Evolutionary conservation across 2,329 filamentous ascomycete genomes (phyloP).

Genomic region (Zymoseptoria ardabiliae): DNA sequence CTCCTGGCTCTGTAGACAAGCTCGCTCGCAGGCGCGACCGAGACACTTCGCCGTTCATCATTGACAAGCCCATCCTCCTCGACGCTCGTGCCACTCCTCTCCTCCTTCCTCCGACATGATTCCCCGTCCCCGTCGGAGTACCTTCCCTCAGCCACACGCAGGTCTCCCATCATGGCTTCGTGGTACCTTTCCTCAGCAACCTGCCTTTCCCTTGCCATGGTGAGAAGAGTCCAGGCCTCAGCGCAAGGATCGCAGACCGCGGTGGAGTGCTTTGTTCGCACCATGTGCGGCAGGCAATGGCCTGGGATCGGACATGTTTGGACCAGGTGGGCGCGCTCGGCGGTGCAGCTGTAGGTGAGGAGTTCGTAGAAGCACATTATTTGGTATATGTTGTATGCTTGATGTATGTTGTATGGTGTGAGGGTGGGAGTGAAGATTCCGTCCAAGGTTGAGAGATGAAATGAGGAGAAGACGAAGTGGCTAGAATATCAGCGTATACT

Average conservation of each 20-base stretch:
- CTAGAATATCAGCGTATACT: background rate
- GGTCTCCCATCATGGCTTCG: background rate
- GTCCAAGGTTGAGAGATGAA: background rate
- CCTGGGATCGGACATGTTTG: slow-evolving; percentile 4
- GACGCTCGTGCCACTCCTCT: background rate
- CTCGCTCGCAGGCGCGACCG: background rate
- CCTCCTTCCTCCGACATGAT: background rate
- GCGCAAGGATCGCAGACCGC: slow-evolving; percentile 12
- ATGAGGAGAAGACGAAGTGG: background rate
- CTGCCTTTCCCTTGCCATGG: background rate
- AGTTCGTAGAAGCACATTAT: slow-evolving; percentile 12
- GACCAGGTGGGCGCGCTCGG: slow-evolving; percentile 8
- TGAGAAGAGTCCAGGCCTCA: slow-evolving; percentile 5
- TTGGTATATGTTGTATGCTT: background rate
- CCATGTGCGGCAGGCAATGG: slow-evolving; percentile 6
- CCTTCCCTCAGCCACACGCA: background rate
- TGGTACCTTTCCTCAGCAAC: background rate
- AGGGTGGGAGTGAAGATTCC: background rate
- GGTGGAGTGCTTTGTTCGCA: slow-evolving; percentile 5
- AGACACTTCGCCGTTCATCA: background rate
- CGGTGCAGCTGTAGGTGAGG: slow-evolving; percentile 10
- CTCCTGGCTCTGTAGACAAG: background rate
- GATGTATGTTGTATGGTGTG: background rate
- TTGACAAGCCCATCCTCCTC: too few species aligned
- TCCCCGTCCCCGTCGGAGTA: background rate